These are phyloP conservation scores for Forsythia suspensa DNA, from an alignment of 257 asterid genomes.

Conservation along the genomic window DNA sequence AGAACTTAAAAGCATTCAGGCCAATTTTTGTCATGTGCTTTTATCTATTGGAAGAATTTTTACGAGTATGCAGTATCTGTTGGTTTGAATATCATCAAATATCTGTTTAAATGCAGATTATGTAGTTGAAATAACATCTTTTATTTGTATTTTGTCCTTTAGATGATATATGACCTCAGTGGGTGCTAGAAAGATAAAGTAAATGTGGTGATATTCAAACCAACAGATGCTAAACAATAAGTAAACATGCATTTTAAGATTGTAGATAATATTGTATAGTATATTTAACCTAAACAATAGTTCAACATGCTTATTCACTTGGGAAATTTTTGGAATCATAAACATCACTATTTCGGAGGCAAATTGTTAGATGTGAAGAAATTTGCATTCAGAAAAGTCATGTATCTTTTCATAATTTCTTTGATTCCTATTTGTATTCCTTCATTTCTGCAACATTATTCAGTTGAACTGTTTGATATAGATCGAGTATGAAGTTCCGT, in stretches of 20 bases:
- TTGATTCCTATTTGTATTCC: neutral
- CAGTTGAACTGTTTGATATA: constrained; percentile 28
- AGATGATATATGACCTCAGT: neutral
- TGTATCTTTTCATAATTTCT: neutral
- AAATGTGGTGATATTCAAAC: neutral
- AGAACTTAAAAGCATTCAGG: neutral
- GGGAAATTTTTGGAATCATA: neutral
- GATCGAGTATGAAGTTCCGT: constrained; percentile 58
- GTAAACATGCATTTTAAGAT: neutral
- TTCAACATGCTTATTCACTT: neutral
- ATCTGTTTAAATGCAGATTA: neutral
- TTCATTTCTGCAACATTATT: neutral
- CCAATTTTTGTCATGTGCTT: neutral
- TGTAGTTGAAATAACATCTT: neutral
- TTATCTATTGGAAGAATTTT: neutral
- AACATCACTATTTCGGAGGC: neutral
- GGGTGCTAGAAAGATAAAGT: neutral
- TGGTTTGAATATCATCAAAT: neutral
- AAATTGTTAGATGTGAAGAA: neutral
- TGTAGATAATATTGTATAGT: neutral
- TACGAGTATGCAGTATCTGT: too few species aligned
- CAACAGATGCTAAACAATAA: too few species aligned
- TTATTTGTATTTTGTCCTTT: too few species aligned
- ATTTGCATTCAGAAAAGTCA: neutral
- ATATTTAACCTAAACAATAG: neutral